Percentiles rank a stretch among this genome's conserved stretches.
Evolutionary conservation across 345 rosid genomes (phyloP).

Genomic region (Raphanus raphanistrum): DNA sequence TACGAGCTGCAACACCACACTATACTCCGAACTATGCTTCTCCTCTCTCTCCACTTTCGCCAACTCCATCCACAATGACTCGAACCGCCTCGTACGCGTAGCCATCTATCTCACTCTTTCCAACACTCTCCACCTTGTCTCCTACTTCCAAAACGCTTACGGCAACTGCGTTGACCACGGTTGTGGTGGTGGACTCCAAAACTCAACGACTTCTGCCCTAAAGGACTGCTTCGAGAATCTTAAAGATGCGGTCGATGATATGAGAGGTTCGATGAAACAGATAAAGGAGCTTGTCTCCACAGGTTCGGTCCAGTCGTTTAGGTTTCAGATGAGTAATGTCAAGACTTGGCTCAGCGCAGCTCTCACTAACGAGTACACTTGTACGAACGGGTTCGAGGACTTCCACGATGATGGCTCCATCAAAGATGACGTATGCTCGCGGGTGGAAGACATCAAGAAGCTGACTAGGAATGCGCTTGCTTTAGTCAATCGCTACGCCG

Average conservation of each 20-base stretch:
- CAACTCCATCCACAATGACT: conserved; percentile 49
- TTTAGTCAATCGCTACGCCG: conserved; percentile 58
- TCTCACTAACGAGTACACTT: conserved; percentile 75
- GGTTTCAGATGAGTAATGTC: conserved; percentile 79
- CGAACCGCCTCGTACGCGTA: conserved; percentile 53
- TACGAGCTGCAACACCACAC: conserved; percentile 58
- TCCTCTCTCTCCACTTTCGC: conserved; percentile 60
- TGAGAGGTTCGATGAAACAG: conserved; percentile 68
- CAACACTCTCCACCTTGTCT: conserved; percentile 46
- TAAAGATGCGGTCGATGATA: conserved; percentile 73
- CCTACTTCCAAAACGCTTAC: conserved; percentile 38
- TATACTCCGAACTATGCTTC: conserved; percentile 78
- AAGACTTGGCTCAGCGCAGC: conserved; percentile 96
- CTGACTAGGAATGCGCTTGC: conserved; percentile 75
- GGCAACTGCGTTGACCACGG: conserved; percentile 11
- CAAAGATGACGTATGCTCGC: conserved; percentile 49
- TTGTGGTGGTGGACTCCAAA: not conserved
- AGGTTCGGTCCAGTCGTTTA: conserved; percentile 44
- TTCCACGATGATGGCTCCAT: conserved; percentile 42
- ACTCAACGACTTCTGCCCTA: conserved; percentile 42
- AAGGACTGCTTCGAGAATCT: conserved; percentile 78
- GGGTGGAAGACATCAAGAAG: conserved; percentile 56
- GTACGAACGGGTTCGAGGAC: conserved; percentile 72
- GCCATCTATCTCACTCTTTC: conserved; percentile 59
- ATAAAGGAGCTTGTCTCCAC: conserved; percentile 48